These are phyloP conservation scores for Syzygium oleosum DNA, from an alignment of 345 rosid genomes.

Conservation along the genomic window DNA sequence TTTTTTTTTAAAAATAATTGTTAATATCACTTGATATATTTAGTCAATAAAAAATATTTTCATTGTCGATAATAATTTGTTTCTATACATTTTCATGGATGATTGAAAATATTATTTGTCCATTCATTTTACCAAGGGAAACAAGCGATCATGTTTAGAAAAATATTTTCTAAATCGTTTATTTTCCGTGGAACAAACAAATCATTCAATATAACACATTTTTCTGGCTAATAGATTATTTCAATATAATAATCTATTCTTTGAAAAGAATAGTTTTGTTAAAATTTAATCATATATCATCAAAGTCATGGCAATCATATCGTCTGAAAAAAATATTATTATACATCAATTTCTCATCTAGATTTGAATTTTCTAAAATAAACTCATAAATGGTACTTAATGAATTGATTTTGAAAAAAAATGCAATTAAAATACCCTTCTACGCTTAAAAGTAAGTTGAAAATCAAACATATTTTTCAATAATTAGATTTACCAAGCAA, in stretches of 20 bases:
- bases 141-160: not conserved
- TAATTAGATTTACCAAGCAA: not conserved
- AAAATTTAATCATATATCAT: not conserved
- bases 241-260: not conserved
- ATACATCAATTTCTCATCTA: not conserved
- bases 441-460: not conserved
- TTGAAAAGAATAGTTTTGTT: not conserved
- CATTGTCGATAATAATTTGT: not conserved
- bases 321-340: accelerated
- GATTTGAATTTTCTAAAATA: not conserved
- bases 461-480: not conserved
- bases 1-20: not conserved
- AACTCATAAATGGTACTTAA: not conserved
- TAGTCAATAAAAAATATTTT: not conserved
- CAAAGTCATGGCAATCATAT: not conserved
- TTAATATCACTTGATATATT: not conserved
- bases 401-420: not conserved
- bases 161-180: not conserved
- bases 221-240: too few relatives aligned
- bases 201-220: not conserved
- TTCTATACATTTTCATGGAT: accelerated
- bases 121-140: not conserved
- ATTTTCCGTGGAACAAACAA: not conserved
- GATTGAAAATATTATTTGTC: not conserved
- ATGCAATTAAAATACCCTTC: not conserved